Evolutionary conservation across 1,284 basidiomycete genomes (phyloP), one percentile per base, ranked within the genome.

Genomic region (Tranzscheliella williamsii): DNA sequence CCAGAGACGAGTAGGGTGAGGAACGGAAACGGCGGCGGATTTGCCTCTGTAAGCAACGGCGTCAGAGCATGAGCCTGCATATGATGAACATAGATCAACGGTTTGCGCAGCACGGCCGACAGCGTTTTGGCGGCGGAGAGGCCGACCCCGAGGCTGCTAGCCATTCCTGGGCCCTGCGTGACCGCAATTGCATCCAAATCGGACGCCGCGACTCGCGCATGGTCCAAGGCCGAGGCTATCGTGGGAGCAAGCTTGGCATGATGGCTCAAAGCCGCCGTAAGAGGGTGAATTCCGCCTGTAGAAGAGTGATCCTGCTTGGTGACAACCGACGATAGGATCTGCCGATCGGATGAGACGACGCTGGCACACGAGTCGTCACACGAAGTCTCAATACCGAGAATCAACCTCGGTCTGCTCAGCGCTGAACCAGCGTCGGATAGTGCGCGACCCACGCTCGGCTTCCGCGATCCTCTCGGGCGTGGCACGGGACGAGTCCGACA

Each of bases 341-440:
- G 37, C 3, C 69, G 52, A 17, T 70, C 51, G 20, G 62, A 67
- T 4, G 61, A 39, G 24, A 74, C 67, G 24, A 76, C 51, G 17
- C 63, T 50, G 1, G 70, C 74, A 38, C 74, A 76, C 4, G 73
- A 75, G 44, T 76, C 74, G 37, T 76, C 74, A 42, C 74, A 76
- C 7, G 73, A 75, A 9, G 72, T 71, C 30, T 76, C 73, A 21
- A 76, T 74, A 27, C 73, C 73, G 2, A 76, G 58, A 13, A 76
- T 64, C 15, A 58, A 20, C 7, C 54, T 42, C 5, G 41, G 31
- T 7, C 5, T n/a, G n/a, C n/a, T n/a, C n/a, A n/a, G n/a, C n/a
- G n/a, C n/a, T n/a, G n/a, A n/a, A n/a, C n/a, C n/a, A n/a, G n/a
- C n/a, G n/a, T n/a, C n/a, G n/a, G n/a, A n/a, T n/a, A n/a, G n/a